Base-by-base conservation (phyloP, 441 rosid genomes). In the Pelargonium myrrhifolium region DNA sequence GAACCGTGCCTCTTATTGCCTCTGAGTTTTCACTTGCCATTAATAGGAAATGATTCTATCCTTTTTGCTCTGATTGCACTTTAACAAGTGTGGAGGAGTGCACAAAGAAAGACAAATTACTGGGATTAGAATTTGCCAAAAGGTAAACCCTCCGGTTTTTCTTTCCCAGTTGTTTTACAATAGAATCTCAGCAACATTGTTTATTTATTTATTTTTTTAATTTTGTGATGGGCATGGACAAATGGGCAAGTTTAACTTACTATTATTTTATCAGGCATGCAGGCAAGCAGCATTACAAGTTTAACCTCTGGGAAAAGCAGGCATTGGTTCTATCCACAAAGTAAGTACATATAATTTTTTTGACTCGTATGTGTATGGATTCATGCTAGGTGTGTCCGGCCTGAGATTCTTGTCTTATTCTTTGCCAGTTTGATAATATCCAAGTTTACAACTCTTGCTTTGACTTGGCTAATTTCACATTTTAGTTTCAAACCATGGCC, bases 351-450 rank as follows among this genome's bases (percentile, higher is more conserved):
- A 65, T n/a, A 8, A 24, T 45, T 21, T 56, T 20, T 18, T 17
- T 24, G 21, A 43, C 47, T 40, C 9, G 49, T 3, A 60, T 9
- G 35, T 9, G 6, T 60, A 60, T 15, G 60, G 60, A 21, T 55
- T 20, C 11, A 55, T 17, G 4, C 60, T 55, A 20, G 22, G 26
- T 8, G 60, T 20, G 73, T 64, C 68, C 68, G 73, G 73, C 73
- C 73, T 17, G 53, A 49, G 22, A 21, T 51, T 64, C 60, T 55
- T 64, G 63, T 51, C 58, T 11, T 37, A 49, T 31, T 37, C 42
- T 9, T 40, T 22, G 73, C 39, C 53, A 20, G 73, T 11, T 39
- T 68, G 71, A 68, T 60, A 42, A 62, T 40, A 37, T 58, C 20
- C 20, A 18, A 20, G 51, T 39, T 43, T 11, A 55, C 60, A 55